Evolutionary conservation across 768 basidiomycete genomes (phyloP).

Genomic region (Suillus brevipes): DNA sequence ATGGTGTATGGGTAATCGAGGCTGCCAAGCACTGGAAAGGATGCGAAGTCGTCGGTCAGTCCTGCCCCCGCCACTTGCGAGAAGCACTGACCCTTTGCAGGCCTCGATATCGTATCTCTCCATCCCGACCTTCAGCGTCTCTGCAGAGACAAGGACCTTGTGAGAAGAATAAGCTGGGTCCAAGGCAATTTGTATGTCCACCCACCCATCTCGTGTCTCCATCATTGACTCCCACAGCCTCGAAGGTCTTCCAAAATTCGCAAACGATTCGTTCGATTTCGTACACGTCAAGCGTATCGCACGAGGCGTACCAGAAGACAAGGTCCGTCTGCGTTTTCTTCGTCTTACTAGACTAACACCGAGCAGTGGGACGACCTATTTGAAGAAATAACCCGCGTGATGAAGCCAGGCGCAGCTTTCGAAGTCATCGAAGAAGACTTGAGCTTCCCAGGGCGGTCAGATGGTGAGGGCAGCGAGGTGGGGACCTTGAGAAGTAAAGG

Average conservation of each 20-base stretch:
- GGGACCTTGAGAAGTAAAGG: not conserved
- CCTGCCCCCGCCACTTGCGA: too few relatives aligned
- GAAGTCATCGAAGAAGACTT: conserved; percentile 80
- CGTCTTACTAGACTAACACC: not conserved
- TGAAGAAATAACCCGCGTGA: conserved; percentile 68
- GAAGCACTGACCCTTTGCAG: conserved; percentile 40
- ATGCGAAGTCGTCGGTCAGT: conserved; percentile 13
- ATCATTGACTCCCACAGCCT: conserved; percentile 41
- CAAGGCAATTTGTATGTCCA: conserved; percentile 67
- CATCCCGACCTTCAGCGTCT: conserved; percentile 66
- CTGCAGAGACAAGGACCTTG: conserved; percentile 50
- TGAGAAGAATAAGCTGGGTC: conserved; percentile 66
- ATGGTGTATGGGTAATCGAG: conserved; percentile 73
- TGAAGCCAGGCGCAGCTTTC: conserved; percentile 74
- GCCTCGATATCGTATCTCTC: conserved; percentile 69
- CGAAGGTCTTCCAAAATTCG: conserved; percentile 62
- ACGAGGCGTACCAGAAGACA: conserved; percentile 66
- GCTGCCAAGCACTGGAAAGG: conserved; percentile 67
- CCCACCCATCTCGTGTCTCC: not conserved
- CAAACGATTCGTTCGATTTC: conserved; percentile 72
- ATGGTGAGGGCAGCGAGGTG: not conserved
- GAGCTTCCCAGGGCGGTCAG: conserved; percentile 60
- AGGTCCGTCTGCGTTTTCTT: conserved; percentile 39
- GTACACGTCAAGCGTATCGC: conserved; percentile 64
- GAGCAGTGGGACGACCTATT: conserved; percentile 65